Base-by-base conservation (phyloP, 202 grass and related monocot genomes). In the Digitaria exilis region DNA sequence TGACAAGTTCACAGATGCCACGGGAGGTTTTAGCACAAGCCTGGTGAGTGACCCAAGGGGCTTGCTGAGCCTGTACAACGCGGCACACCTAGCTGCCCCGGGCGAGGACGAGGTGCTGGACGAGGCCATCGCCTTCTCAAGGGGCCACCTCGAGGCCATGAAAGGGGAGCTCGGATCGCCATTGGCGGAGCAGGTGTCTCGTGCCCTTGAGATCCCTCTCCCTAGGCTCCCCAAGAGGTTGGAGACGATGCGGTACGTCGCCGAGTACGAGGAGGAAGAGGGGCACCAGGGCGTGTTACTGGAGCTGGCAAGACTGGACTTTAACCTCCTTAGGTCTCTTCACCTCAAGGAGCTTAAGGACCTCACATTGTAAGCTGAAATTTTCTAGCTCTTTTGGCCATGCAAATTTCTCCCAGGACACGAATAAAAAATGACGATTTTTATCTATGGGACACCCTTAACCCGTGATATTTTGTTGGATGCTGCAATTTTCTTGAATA, bases 281-380 rank as follows among this genome's bases (percentile, higher is more conserved):
- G 13, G 1, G 43, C 62, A n/a, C 75, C 28, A n/a, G 32, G 74
- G 48, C 58, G 31, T 15, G 24, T 4, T 87, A 3, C 71, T 62
- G 16, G 48, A 68, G 44, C 60, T 89, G 5, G 73, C 87, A 3
- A 92, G 82, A 54, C 44, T 92, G 3, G 83, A 92, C 55, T 92
- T 92, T 87, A 80, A 89, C 18, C 25, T 76, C 2, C 8, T 83
- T 0, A 81, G 79, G 32, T 77, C 26, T 30, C 51, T 86, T 41
- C 80, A 89, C 61, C 57, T 57, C 43, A 67, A 89, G 71, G 86
- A 92, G 46, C 81, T 90, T 24, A 90, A 71, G n/a, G 37, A 14
- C 0, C 58, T 90, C 26, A 79, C 72, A 0, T 16, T 83, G 79
- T 86, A 67, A 83, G 84, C 41, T 13, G 6, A 9, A 6, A 5